phyloP scores from a whole-genome alignment of 345 rosid genomes.

The Boechera stricta region DNA sequence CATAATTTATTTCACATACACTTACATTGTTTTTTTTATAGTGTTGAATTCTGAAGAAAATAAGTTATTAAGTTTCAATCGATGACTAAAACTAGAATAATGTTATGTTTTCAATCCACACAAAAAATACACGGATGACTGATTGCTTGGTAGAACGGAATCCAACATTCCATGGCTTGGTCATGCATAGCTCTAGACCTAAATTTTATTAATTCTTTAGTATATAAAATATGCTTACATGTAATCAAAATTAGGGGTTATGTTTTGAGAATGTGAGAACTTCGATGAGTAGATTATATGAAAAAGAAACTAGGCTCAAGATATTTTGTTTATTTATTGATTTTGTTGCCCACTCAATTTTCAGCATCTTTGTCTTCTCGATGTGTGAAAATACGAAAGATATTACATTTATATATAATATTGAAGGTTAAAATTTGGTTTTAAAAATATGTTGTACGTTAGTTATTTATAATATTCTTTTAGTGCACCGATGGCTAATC shows the following conservation, averaged over 20 bases:
- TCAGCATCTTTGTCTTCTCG: constrained; percentile 49
- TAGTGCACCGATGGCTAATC: too few relatives aligned
- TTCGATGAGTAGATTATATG: constrained; percentile 44
- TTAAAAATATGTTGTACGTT: not conserved
- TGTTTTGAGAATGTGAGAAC: constrained; percentile 58
- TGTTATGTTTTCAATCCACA: not conserved
- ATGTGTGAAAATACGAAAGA: constrained; percentile 25
- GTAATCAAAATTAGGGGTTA: not conserved
- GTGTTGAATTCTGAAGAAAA: constrained; percentile 2
- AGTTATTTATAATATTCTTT: not conserved
- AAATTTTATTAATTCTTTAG: not conserved
- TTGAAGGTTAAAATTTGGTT: not conserved
- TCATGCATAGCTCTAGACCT: constrained; percentile 51
- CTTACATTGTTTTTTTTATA: not conserved
- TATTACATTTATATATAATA: not conserved
- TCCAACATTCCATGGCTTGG: constrained; percentile 54
- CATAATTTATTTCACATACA: not conserved
- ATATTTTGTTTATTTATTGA: not conserved
- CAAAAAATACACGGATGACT: not conserved
- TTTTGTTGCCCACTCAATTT: constrained; percentile 34
- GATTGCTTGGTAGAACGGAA: constrained; percentile 45
- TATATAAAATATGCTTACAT: not conserved
- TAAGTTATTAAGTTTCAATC: not conserved
- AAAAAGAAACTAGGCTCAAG: constrained; percentile 9
- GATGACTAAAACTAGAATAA: not conserved